Base-by-base conservation (phyloP, 31 red algal genomes). In the Asparagopsis taxiformis region DNA sequence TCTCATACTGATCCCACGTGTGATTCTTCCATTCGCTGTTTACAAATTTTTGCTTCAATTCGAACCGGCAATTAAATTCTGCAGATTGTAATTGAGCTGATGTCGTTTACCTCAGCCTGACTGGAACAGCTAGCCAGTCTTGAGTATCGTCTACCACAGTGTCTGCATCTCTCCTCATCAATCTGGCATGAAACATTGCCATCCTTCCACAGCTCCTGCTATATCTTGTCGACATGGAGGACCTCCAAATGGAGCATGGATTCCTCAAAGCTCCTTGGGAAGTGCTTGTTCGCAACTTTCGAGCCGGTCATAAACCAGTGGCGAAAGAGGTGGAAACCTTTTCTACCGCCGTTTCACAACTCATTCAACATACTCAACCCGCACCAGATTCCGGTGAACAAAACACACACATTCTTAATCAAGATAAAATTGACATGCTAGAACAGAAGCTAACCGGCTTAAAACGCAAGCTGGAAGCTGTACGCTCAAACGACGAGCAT, bases 251-350 rank as follows among this genome's bases (percentile, higher is more conserved):
- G 72, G 88, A 92, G 74, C 79, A 92, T 43, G 70, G 77, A 56
- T 79, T 92, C 31, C 79, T 92, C 20, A 92, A 92, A 53, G 88
- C 79, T 9, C 88, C 88, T 31, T 79, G 79, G 72, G 88, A 92
- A 55, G 68, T 77, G 9, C 73, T 85, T 16, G 70, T 83, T 5
- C 79, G 74, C 68, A 80, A 56, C 59, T 92, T 92, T 62, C 78
- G 88, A 38, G 80, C 70, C 51, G 60, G 74, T 0, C 76, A 92
- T 55, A 92, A 92, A 56, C 77, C 70, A 3, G 63, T 92, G 25
- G 68, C 71, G 13, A 92, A 85, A 55, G 73, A 85, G 34, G 22
- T 92, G n/a, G 88, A 82, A 16, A 7, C 53, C 31, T 70, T 79
- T 41, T 62, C 84, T 16, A 57, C 62, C 55, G 44, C 84, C 29